Evolutionary conservation across 352 stramenopile genomes (phyloP), one percentile per base, ranked within the genome.

Genomic region (Pythium brassicae): DNA sequence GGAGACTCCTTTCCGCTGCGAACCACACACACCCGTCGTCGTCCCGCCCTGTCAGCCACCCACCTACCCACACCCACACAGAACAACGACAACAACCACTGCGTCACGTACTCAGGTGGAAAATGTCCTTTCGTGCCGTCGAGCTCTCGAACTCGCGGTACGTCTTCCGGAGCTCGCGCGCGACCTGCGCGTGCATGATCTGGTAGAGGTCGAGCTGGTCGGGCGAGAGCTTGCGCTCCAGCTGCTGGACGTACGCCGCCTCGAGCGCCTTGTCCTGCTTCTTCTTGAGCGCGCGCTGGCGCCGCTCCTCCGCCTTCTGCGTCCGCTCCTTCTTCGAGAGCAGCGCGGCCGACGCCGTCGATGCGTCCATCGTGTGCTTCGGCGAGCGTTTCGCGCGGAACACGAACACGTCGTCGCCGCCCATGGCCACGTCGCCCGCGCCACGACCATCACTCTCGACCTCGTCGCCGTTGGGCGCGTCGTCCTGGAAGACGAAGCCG

Each of bases 61-160:
- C 32, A 26, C 23, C 20, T 47, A 12, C 20, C 14, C n/a, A 34
- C 11, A 26, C 23, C 47, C 14, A 20, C 23, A 27, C n/a, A 47
- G 6, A 26, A 9, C 2, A 23, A 7, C 29, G 45, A 14, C 32
- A 37, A 10, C 32, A 7, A 3, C 32, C 32, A 37, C 8, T 37
- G 8, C 32, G 8, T 37, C 9, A 71, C 72, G 44, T 64, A 81
- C 77, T 90, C 29, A 90, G 57, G 43, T 82, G 68, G 53, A 90
- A 71, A 34, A 90, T 86, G 55, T 90, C 80, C 27, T 60, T 59
- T 0, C 78, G 71, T 7, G 76, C 78, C 7, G 68, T 65, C 15
- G 76, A 90, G 3, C 50, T 78, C 20, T 79, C 69, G 48, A 88
- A 90, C 52, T 90, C 77, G 43, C 78, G 81, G 46, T 76, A 81